These are phyloP conservation scores for Vitis hybrid DNA, from an alignment of 177 flowering plant genomes.

Conservation along the genomic window DNA sequence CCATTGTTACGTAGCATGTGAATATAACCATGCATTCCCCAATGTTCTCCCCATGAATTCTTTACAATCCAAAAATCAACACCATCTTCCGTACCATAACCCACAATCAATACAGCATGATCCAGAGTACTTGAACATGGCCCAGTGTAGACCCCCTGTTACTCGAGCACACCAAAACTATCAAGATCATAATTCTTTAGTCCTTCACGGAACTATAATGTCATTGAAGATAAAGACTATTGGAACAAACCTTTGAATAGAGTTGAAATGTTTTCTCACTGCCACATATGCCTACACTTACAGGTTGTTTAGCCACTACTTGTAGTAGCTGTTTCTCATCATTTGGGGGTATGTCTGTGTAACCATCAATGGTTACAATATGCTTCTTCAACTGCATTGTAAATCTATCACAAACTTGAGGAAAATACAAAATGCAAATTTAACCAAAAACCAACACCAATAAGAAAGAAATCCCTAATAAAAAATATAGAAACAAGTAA, in stretches of 20 bases:
- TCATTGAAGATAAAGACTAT: neutral
- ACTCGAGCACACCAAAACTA: slow-evolving; percentile 4
- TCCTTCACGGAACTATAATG: neutral
- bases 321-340: slow-evolving; percentile 59
- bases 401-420: neutral
- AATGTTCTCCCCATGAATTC: slow-evolving; percentile 85
- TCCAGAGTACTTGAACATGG: slow-evolving; percentile 88
- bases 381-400: slow-evolving; percentile 56
- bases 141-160: slow-evolving; percentile 79
- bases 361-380: slow-evolving; percentile 86
- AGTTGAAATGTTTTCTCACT: slow-evolving; percentile 83
- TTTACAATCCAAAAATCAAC: slow-evolving; percentile 89
- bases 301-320: slow-evolving; percentile 85
- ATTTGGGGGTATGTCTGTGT: slow-evolving; percentile 58
- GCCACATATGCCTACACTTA: slow-evolving; percentile 92
- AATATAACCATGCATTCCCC: slow-evolving; percentile 92
- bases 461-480: neutral
- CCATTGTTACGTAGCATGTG: slow-evolving; percentile 68
- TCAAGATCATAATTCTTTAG: neutral
- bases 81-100: slow-evolving; percentile 85
- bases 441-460: neutral
- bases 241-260: slow-evolving; percentile 70
- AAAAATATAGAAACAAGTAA: neutral
- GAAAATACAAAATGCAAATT: neutral
- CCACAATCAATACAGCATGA: slow-evolving; percentile 88